Evolutionary conservation across 139 green algal species (phyloP).

Genomic region (Closterium sp.): DNA sequence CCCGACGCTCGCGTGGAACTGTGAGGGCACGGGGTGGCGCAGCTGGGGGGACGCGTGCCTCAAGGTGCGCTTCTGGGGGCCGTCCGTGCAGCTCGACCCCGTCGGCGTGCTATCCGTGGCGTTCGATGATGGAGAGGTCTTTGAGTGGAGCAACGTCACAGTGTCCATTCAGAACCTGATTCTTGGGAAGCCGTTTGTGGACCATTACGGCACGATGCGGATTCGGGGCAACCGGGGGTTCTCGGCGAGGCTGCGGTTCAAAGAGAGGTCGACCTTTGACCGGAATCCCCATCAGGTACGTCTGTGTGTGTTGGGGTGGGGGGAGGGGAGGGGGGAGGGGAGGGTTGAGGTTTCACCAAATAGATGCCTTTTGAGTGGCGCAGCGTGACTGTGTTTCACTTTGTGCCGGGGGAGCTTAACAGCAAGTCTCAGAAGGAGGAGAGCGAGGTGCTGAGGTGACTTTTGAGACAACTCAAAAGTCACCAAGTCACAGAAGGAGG

Average conservation of each 20-base stretch:
- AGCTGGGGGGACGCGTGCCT: constrained; percentile 77
- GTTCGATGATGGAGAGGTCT: constrained; percentile 74
- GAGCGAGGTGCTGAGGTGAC: no score
- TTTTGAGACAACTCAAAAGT: no score
- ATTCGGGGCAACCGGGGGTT: constrained; percentile 53
- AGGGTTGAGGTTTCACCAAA: not conserved
- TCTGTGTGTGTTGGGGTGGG: not conserved
- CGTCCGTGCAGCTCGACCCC: constrained; percentile 78
- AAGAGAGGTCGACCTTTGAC: constrained; percentile 64
- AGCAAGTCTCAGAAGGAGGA: constrained; percentile 18
- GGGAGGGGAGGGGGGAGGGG: no score
- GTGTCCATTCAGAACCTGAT: constrained; percentile 57
- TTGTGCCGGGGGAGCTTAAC: constrained; percentile 31
- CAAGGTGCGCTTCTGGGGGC: constrained; percentile 91
- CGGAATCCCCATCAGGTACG: constrained; percentile 7
- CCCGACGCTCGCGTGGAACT: constrained; percentile 70
- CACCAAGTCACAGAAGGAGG: constrained; percentile 3
- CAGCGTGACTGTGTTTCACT: constrained; percentile 58
- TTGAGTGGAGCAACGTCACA: constrained; percentile 77
- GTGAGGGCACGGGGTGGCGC: constrained; percentile 68
- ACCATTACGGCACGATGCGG: constrained; percentile 80
- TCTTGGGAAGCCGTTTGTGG: constrained; percentile 83
- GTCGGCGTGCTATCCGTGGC: constrained; percentile 65
- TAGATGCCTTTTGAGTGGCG: not conserved
- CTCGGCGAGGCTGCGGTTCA: constrained; percentile 66